Evolutionary conservation across 2,329 filamentous ascomycete genomes (phyloP).

Genomic region (Fusarium citri): DNA sequence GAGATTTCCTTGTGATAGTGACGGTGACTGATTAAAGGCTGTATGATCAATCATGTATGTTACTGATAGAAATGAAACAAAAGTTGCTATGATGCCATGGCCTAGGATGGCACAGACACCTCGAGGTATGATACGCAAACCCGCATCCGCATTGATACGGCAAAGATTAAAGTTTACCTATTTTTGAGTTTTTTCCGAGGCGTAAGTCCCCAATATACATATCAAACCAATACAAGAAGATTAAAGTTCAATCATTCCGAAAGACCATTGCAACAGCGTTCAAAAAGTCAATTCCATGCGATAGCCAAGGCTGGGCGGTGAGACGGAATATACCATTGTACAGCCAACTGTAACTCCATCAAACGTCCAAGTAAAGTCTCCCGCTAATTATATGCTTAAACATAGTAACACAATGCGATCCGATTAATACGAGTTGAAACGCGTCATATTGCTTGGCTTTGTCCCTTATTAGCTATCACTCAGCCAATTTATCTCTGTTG

Average conservation of each 20-base stretch:
- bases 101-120: too few relatives aligned
- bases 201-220: too few relatives aligned
- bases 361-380: background rate
- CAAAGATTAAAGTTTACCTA: background rate
- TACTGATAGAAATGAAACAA: too few relatives aligned
- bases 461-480: background rate
- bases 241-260: background rate
- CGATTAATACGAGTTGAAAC: rapidly evolving
- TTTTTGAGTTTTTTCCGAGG: too few relatives aligned
- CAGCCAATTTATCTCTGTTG: background rate
- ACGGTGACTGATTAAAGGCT: too few relatives aligned
- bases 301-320: background rate
- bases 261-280: rapidly evolving
- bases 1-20: rapidly evolving
- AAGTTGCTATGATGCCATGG: too few relatives aligned
- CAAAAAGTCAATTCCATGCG: background rate
- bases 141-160: background rate
- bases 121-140: background rate
- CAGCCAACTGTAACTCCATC: background rate
- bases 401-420: background rate
- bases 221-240: too few relatives aligned
- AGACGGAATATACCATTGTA: background rate
- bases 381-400: background rate
- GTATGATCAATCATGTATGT: too few relatives aligned
- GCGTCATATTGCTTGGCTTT: background rate